A percentile compares a stretch with the other conserved stretches of the same genome.
Conservation (phyloP, 352 stramenopile genomes). For the Aphanomyces euteiches region DNA sequence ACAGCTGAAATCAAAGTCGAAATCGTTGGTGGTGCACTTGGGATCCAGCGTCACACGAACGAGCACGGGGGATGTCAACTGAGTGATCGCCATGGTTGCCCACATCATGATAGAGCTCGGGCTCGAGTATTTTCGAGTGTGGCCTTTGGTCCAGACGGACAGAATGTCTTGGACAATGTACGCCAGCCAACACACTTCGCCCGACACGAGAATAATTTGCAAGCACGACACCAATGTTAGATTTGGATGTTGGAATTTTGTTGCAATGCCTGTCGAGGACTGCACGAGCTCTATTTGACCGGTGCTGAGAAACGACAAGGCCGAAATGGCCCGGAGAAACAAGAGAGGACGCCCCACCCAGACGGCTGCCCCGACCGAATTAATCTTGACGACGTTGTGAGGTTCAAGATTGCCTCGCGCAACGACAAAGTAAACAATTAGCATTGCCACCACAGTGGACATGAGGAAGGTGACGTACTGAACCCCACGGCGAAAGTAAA, state of each 20-base stretch:
- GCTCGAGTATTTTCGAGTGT: neutral
- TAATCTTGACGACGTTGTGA: constrained; percentile 15
- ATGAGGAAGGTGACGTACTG: constrained; percentile 18
- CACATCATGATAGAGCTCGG: constrained; percentile 10
- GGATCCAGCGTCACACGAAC: neutral
- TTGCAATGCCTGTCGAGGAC: neutral
- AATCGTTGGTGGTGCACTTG: neutral
- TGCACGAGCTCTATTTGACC: neutral
- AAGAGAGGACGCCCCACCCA: constrained; percentile 27
- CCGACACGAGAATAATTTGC: neutral
- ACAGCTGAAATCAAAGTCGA: neutral
- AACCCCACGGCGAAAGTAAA: constrained; percentile 4
- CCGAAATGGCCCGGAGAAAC: constrained; percentile 9
- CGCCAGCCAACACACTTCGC: neutral
- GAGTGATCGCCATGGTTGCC: neutral
- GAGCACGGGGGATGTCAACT: neutral
- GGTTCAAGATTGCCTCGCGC: neutral
- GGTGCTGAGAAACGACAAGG: neutral
- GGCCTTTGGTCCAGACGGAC: neutral
- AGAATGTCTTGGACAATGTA: constrained; percentile 7
- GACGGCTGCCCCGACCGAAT: neutral
- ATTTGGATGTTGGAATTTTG: neutral
- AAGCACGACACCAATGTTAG: neutral
- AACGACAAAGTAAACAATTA: neutral
- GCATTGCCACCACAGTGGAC: neutral